Conservation (phyloP, 192 early-diverging fungal species). For the Umbelopsis sp. region DNA sequence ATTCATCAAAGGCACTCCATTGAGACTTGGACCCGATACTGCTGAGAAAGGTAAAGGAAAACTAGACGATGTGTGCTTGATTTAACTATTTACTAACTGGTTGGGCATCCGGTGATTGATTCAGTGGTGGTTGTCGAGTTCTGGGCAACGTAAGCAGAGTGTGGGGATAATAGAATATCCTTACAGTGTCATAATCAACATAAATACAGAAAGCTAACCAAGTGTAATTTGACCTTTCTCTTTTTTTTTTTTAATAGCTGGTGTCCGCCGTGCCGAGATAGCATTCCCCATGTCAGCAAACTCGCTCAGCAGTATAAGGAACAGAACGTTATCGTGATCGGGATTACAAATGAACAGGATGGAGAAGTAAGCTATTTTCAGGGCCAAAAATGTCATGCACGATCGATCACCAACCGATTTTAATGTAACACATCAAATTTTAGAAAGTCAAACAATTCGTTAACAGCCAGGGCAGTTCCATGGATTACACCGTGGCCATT, state of each 20-base stretch:
- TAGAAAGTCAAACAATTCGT: conserved; percentile 56
- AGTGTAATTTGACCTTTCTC: no score
- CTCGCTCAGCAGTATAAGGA: conserved; percentile 48
- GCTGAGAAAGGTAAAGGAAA: neutral
- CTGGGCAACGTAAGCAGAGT: neutral
- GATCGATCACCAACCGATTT: neutral
- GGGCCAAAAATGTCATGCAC: neutral
- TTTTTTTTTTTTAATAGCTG: neutral
- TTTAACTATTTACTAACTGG: neutral
- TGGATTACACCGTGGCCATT: conserved; percentile 60
- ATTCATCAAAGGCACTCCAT: neutral
- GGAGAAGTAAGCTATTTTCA: conserved; percentile 31
- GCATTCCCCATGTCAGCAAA: conserved; percentile 52
- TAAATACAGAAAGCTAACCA: no score
- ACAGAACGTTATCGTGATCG: conserved; percentile 48
- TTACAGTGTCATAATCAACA: no score
- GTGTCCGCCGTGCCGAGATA: conserved; percentile 29
- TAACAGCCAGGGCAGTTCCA: conserved; percentile 37
- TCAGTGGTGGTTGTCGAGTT: conserved; percentile 3
- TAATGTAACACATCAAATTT: neutral
- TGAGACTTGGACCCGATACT: conserved; percentile 1
- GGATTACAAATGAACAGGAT: conserved; percentile 56
- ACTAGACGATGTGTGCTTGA: no score
- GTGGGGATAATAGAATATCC: neutral
- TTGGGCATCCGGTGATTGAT: neutral